Evolutionary conservation across 495 filamentous ascomycete species (phyloP).

Genomic region (Melanomma pulvis-pyrius): DNA sequence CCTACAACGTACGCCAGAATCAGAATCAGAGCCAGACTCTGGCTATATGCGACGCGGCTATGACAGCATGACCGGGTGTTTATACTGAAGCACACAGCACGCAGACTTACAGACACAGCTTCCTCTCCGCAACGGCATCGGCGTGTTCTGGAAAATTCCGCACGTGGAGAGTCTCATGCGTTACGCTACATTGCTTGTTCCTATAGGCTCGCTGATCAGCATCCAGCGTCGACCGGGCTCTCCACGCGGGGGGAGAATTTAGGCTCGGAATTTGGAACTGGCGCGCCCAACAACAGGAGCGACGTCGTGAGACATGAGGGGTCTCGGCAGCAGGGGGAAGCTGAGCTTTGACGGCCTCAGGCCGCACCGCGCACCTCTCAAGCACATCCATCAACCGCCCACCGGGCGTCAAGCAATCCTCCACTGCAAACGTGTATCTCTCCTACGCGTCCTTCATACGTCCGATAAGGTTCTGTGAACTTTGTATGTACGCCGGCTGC

Average conservation of each 20-base stretch:
- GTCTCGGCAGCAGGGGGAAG: neutral
- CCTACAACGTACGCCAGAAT: neutral
- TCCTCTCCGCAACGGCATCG: neutral
- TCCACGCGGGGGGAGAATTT: slow-evolving; percentile 14
- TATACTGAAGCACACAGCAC: slow-evolving; percentile 14
- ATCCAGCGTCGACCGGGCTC: neutral
- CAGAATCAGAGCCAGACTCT: neutral
- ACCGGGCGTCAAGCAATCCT: neutral
- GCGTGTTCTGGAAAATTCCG: slow-evolving; percentile 23
- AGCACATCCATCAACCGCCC: slow-evolving; percentile 5
- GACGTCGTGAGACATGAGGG: slow-evolving; percentile 19
- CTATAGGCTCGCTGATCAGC: neutral
- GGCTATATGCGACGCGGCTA: slow-evolving; percentile 23
- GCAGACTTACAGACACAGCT: neutral
- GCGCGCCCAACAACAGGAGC: neutral
- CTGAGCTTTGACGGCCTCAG: slow-evolving; percentile 10
- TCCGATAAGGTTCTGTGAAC: neutral
- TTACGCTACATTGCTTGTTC: neutral
- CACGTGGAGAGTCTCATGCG: slow-evolving; percentile 14
- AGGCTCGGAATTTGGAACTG: slow-evolving; percentile 4
- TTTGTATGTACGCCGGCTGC: neutral
- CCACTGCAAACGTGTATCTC: neutral
- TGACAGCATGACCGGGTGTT: slow-evolving; percentile 27
- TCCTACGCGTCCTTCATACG: neutral
- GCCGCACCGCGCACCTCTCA: neutral